These are phyloP conservation scores for Hysterangium stoloniferum DNA, from an alignment of 768 basidiomycete species.

Conservation along the genomic window DNA sequence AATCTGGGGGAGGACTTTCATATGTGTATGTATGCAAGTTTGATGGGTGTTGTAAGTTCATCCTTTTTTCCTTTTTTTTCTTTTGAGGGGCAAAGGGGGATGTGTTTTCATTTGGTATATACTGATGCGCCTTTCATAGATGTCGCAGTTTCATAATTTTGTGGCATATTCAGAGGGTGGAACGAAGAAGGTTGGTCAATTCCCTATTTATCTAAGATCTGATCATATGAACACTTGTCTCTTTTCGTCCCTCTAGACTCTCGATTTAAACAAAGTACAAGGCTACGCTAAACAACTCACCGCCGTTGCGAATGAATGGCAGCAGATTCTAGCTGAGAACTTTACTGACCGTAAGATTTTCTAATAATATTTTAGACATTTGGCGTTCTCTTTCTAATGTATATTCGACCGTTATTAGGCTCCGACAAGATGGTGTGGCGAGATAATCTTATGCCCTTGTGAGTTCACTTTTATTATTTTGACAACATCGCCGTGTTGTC, in stretches of 20 bases:
- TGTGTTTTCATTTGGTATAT: neutral
- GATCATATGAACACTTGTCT: neutral
- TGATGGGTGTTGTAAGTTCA: constrained; percentile 41
- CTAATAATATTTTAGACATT: neutral
- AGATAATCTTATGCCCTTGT: constrained; percentile 60
- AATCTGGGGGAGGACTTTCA: constrained; percentile 23
- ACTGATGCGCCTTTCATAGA: neutral
- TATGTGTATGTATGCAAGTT: constrained; percentile 45
- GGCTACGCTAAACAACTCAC: constrained; percentile 1
- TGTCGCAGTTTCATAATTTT: constrained; percentile 62
- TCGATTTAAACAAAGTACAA: constrained; percentile 55
- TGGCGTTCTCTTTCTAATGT: neutral
- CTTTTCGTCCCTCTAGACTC: constrained; percentile 31
- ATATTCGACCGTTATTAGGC: constrained; percentile 38
- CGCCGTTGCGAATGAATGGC: neutral
- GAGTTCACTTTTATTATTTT: constrained; percentile 22
- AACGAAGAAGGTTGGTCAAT: constrained; percentile 49
- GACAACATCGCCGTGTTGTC: neutral
- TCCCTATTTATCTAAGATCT: too few species aligned
- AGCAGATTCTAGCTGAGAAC: neutral
- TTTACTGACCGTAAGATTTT: neutral
- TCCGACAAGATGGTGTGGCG: constrained; percentile 24
- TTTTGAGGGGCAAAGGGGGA: neutral
- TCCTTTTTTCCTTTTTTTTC: constrained; percentile 24
- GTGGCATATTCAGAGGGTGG: constrained; percentile 61